Conservation (phyloP, 192 early-diverging fungal genomes). For the Entomortierella chlamydospora region DNA sequence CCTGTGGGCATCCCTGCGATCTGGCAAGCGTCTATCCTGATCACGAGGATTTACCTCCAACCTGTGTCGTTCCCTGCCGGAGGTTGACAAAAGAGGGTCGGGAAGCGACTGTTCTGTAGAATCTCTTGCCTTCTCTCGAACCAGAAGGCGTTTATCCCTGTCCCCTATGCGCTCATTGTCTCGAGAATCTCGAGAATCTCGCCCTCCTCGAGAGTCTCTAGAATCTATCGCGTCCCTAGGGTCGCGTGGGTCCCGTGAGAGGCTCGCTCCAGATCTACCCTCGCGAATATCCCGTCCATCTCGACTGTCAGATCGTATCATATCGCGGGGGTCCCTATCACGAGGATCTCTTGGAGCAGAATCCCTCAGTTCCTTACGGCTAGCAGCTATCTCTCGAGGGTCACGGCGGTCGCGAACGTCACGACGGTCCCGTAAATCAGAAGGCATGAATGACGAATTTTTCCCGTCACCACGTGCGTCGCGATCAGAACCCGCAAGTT, state of each 20-base stretch:
- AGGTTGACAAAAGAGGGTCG: not conserved
- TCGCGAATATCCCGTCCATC: conserved; percentile 25
- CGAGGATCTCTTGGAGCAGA: conserved; percentile 43
- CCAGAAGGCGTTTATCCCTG: conserved; percentile 12
- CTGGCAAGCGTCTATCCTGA: conserved; percentile 14
- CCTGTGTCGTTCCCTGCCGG: conserved; percentile 19
- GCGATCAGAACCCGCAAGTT: not conserved
- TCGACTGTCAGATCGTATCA: conserved; percentile 8
- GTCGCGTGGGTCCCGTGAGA: not conserved
- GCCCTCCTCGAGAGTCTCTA: conserved; percentile 12
- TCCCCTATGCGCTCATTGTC: not conserved
- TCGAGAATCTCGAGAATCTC: conserved; percentile 14
- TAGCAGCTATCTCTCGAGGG: conserved; percentile 20
- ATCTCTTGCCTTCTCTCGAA: conserved; percentile 15
- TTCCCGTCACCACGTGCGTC: conserved; percentile 12
- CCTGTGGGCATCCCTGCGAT: conserved; percentile 14
- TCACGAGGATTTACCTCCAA: conserved; percentile 8
- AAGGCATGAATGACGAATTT: not conserved
- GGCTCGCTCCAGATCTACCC: not conserved
- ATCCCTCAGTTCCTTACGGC: conserved; percentile 40
- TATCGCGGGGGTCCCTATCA: conserved; percentile 17
- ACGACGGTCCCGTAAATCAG: conserved; percentile 12
- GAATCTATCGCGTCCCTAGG: conserved; percentile 9
- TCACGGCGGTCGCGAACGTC: conserved; percentile 26
- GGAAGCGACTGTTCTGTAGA: not conserved